Evolutionary conservation across 257 asterid species (phyloP), one percentile per base, ranked within the genome.

Genomic region (Ligustrum vulgare): DNA sequence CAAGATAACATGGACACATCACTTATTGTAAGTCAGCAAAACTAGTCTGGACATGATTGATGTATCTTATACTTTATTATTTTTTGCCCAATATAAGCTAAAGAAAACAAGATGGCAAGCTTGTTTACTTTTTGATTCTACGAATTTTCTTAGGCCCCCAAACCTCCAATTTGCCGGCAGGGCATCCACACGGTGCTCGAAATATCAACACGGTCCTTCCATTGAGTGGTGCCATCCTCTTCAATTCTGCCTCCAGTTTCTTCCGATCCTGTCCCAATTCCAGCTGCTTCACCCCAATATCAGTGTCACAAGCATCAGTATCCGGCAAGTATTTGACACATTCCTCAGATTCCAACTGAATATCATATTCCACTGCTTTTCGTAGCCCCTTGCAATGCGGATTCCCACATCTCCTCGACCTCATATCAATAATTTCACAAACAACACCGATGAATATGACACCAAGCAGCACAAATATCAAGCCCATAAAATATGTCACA

Each of bases 111-210:
- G 54, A 43, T 18, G 13, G 39, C 22, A 35, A 80, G 9, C 15
- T 3, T 8, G 20, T 20, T 80, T 65, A 87, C 67, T 87, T 87
- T 86, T 87, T 87, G 76, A 87, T 78, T 74, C 88, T 83, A 70
- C 91, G 88, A 69, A 85, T 43, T 83, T 83, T 85, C 86, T 78
- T 87, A 56, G 74, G 75, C 3, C 88, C 91, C 89, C 91, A 87
- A 83, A 87, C 91, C 84, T 87, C 91, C 82, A 87, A 76, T 66
- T 89, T 87, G 34, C 89, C 88, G 22, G 82, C 84, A 13, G 91
- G 89, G 28, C 91, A 87, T 22, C 91, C 91, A 70, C 91, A 87
- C 0, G 85, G 86, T 15, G 88, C 80, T 69, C 91, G 84, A 79
- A 87, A 87, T 35, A 87, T 77, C 25, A 87, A 86, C 60, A 87